Conservation (phyloP, 2,329 filamentous ascomycete genomes). For the Penicillium sp. region DNA sequence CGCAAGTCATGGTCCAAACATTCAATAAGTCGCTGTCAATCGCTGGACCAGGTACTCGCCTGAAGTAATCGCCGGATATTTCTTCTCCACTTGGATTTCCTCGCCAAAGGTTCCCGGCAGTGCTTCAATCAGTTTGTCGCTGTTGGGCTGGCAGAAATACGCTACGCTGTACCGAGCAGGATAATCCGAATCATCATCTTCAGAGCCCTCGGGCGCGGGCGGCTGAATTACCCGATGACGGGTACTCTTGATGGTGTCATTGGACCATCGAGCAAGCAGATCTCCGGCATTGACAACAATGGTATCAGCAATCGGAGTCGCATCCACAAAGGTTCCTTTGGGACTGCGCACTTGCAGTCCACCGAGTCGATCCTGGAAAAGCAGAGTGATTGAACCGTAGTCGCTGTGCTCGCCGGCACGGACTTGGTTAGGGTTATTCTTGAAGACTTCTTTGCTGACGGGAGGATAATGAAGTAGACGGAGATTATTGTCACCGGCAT, state of each 20-base stretch:
- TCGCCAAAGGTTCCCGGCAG: slow-evolving; percentile 71
- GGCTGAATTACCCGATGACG: slow-evolving; percentile 89
- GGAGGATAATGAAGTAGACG: slow-evolving; percentile 74
- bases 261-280: slow-evolving; percentile 81
- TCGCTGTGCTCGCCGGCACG: slow-evolving; percentile 76
- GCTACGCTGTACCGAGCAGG: slow-evolving; percentile 83
- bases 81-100: slow-evolving; percentile 62
- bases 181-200: slow-evolving; percentile 49
- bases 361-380: slow-evolving; percentile 57
- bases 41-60: slow-evolving; percentile 79
- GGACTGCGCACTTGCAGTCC: slow-evolving; percentile 66
- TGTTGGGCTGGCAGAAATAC: slow-evolving; percentile 90
- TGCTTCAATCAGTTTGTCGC: slow-evolving; percentile 70
- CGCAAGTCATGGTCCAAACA: not conserved
- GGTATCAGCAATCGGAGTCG: slow-evolving; percentile 74
- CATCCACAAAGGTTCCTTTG: slow-evolving; percentile 75
- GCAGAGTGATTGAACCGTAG: slow-evolving; percentile 54
- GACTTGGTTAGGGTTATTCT: slow-evolving; percentile 65
- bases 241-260: slow-evolving; percentile 87
- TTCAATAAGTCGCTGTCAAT: slow-evolving; percentile 67
- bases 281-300: slow-evolving; percentile 90
- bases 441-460: slow-evolving; percentile 64
- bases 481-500: slow-evolving; percentile 67
- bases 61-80: slow-evolving; percentile 74
- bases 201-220: slow-evolving; percentile 50